Percentiles rank a stretch among this genome's conserved stretches.
Conservation (phyloP, 106 monocot genomes). For the Dendrobium chrysotoxum region DNA sequence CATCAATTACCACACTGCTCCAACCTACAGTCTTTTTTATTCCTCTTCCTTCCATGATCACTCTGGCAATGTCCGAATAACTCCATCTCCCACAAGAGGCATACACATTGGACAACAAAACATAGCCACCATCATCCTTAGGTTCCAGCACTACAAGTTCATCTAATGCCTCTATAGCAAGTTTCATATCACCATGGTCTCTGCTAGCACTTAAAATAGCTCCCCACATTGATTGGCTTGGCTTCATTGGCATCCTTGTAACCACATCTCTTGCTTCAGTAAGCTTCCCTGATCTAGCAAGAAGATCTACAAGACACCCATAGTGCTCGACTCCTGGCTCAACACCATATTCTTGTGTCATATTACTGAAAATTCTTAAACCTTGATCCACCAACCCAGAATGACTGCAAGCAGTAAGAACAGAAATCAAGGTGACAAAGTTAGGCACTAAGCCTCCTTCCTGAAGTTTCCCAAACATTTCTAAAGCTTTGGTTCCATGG, state of each 20-base stretch:
- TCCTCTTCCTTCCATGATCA: conserved; percentile 41
- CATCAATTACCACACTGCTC: conserved; percentile 41
- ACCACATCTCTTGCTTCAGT: conserved; percentile 35
- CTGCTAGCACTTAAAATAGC: conserved; percentile 48
- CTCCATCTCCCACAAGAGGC: conserved; percentile 54
- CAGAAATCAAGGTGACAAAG: conserved; percentile 48
- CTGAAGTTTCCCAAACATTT: conserved; percentile 44
- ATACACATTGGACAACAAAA: conserved; percentile 52
- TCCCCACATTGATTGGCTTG: conserved; percentile 60
- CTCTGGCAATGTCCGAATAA: conserved; percentile 33
- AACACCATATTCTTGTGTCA: conserved; percentile 31
- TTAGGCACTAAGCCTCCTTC: conserved; percentile 41
- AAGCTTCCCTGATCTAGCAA: conserved; percentile 54
- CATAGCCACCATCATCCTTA: conserved; percentile 55
- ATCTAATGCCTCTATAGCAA: conserved; percentile 33
- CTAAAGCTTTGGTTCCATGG: conserved; percentile 35
- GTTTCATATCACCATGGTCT: conserved; percentile 22
- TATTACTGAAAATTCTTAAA: conserved; percentile 35
- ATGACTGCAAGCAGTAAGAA: conserved; percentile 65
- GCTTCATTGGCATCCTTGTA: conserved; percentile 37
- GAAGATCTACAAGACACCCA: conserved; percentile 65
- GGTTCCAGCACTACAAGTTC: conserved; percentile 48
- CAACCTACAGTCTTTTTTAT: conserved; percentile 48
- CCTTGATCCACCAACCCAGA: conserved; percentile 53
- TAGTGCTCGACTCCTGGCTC: conserved; percentile 58